Evolutionary conservation across 169 alveolate species (phyloP), one percentile per base, ranked within the genome.

Genomic region (Plasmodium vinckei): DNA sequence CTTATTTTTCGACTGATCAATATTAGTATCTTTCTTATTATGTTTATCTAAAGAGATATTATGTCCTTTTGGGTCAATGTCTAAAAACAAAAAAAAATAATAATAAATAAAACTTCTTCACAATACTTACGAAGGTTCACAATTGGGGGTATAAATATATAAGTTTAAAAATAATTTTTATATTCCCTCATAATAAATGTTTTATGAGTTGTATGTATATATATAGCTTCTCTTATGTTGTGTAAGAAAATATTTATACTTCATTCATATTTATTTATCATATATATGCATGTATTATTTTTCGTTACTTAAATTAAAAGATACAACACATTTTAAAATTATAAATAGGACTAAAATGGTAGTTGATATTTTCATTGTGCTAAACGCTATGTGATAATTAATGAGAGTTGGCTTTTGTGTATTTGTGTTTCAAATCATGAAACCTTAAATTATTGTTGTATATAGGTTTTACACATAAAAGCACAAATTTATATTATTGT

Each of bases 301-400:
- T 68, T 53, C 17, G 0, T 75, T 61, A 75, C 88, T 75, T 75
- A 47, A 42, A 46, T 63, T 42, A 33, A 39, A 63, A 12, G 88
- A 75, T 12, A 75, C 13, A 23, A 23, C 65, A 75, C 64, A 75
- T 49, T 51, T 63, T 56, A 75, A 54, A 21, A 53, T 33, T 27
- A 6, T 64, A 61, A 75, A 75, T 61, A 75, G 27, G 67, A 75
- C 15, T 12, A 75, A 33, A 61, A 60, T 39, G 60, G 5, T 47
- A 33, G 54, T 75, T 21, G 17, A 1, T 13, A 61, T 5, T 75
- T 75, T 56, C 88, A 75, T 75, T 75, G 61, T 75, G 2, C 25
- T 39, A 33, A 57, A 72, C 60, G 17, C 1, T 54, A 56, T n/a
- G 47, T 42, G 10, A 47, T 23, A 47, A 47, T 49, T 51, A 70